These are phyloP conservation scores for Biscutella laevigata DNA, from an alignment of 441 rosid species.

Conservation along the genomic window DNA sequence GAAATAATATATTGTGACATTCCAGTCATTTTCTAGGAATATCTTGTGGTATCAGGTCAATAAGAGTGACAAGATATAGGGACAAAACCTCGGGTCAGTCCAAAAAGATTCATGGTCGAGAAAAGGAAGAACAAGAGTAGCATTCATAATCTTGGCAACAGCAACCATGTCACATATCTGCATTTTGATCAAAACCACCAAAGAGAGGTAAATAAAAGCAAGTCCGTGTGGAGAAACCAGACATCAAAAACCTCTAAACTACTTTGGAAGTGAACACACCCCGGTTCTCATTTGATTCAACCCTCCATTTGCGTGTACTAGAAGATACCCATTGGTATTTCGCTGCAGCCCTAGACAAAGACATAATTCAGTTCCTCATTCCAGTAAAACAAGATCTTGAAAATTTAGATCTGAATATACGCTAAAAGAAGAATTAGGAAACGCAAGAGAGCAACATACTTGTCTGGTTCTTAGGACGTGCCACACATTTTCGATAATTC, in stretches of 20 bases:
- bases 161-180: conserved; percentile 99
- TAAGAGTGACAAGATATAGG: background rate
- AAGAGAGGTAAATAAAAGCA: conserved; percentile 2
- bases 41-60: background rate
- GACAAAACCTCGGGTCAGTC: conserved; percentile 81
- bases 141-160: conserved; percentile 87
- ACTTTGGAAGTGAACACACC: conserved; percentile 35
- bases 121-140: conserved; percentile 85
- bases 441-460: conserved; percentile 32
- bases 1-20: background rate
- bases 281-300: conserved; percentile 97
- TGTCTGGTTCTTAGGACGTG: conserved; percentile 42
- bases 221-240: background rate
- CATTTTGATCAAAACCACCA: background rate
- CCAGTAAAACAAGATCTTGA: background rate
- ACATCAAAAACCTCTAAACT: background rate
- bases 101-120: conserved; percentile 90
- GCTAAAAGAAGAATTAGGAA: background rate
- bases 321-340: conserved; percentile 68
- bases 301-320: conserved; percentile 93
- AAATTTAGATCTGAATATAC: background rate
- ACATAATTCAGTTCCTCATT: background rate
- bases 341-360: conserved; percentile 29
- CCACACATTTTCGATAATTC: conserved; percentile 48
- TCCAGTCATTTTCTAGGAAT: background rate